Evolutionary conservation across 164 flowering plant genomes (phyloP).

Genomic region (Aristolochia californica): DNA sequence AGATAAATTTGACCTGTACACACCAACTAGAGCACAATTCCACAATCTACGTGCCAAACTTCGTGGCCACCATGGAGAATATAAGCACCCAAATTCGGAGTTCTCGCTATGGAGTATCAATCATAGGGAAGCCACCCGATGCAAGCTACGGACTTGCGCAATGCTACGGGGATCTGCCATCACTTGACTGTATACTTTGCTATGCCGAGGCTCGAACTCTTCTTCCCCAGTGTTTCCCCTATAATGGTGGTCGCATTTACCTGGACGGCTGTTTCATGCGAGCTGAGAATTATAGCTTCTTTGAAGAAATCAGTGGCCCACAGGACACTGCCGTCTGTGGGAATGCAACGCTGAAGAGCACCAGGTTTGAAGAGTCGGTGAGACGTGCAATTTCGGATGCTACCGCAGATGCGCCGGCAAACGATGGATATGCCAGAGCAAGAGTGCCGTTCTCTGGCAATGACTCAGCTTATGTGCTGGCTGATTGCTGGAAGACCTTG

Average conservation of each 20-base stretch:
- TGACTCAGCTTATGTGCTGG: conserved; percentile 57
- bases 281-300: conserved; percentile 19
- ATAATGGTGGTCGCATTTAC: conserved; percentile 11
- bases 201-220: conserved; percentile 12
- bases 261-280: conserved; percentile 18
- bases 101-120: conserved; percentile 44
- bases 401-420: conserved; percentile 32
- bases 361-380: conserved; percentile 29
- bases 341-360: conserved; percentile 28
- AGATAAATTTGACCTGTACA: conserved; percentile 28
- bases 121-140: conserved; percentile 47
- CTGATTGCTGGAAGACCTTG: conserved; percentile 72
- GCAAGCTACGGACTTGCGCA: conserved; percentile 60
- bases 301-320: conserved; percentile 46
- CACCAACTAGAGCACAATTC: conserved; percentile 42
- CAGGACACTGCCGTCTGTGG: conserved; percentile 48
- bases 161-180: conserved; percentile 79
- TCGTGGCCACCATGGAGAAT: conserved; percentile 60
- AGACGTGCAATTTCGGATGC: conserved; percentile 40
- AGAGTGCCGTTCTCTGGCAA: conserved; percentile 31
- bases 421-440: conserved; percentile 37
- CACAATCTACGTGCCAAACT: conserved; percentile 46
- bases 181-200: conserved; percentile 28
- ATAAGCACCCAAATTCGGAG: conserved; percentile 49
- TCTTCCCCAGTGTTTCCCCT: conserved; percentile 10